phyloP scores from a whole-genome alignment of 2,329 filamentous ascomycete genomes.

The Epichloe aotearoae region DNA sequence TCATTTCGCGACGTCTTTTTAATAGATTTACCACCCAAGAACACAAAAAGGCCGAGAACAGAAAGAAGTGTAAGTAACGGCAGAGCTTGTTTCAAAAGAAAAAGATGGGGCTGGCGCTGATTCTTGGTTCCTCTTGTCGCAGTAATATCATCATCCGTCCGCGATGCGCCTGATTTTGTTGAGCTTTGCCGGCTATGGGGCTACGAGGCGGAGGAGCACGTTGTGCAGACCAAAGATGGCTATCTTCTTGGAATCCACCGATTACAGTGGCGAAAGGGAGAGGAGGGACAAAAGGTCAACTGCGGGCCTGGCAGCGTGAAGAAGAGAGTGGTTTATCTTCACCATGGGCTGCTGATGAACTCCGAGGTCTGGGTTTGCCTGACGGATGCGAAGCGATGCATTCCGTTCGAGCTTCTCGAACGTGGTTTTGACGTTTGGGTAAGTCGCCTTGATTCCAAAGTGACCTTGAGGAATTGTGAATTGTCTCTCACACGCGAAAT shows the following conservation, averaged over 20 bases:
- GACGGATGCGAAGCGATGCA: constrained; percentile 70
- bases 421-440: constrained; percentile 93
- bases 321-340: constrained; percentile 85
- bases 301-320: constrained; percentile 49
- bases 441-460: constrained; percentile 17
- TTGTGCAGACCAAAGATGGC: constrained; percentile 87
- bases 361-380: constrained; percentile 96
- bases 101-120: constrained; percentile 26
- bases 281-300: constrained; percentile 71
- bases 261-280: constrained; percentile 68
- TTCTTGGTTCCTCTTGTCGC: constrained; percentile 27
- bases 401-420: constrained; percentile 83
- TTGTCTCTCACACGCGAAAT: neutral
- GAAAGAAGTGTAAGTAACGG: constrained; percentile 44
- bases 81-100: constrained; percentile 9
- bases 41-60: constrained; percentile 52
- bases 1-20: constrained; percentile 69
- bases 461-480: neutral
- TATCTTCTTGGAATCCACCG: constrained; percentile 86
- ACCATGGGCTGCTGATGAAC: constrained; percentile 96
- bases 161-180: constrained; percentile 80
- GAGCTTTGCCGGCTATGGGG: constrained; percentile 87
- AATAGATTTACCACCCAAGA: constrained; percentile 62
- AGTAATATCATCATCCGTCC: constrained; percentile 63
- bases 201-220: constrained; percentile 90